Conservation (phyloP, 2,329 filamentous ascomycete genomes). For the Colletotrichum tropicicola region DNA sequence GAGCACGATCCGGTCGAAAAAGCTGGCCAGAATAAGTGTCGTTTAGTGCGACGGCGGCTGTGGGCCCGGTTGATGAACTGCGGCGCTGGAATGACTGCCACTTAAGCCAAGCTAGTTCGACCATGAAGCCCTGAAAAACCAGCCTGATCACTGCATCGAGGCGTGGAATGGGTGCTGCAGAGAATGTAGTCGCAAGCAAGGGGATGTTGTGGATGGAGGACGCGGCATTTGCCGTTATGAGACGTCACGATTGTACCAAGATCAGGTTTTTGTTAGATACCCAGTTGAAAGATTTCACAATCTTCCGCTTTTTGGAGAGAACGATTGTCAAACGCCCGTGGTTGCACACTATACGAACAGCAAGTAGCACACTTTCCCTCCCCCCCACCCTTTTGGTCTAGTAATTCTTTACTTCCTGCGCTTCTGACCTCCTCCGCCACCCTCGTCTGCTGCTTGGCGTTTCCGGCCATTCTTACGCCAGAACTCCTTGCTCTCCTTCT, state of each 20-base stretch:
- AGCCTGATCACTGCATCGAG: too few relatives aligned
- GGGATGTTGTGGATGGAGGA: too few relatives aligned
- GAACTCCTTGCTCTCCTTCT: slow-evolving; percentile 90
- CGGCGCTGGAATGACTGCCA: too few relatives aligned
- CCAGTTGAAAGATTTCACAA: slow-evolving; percentile 15
- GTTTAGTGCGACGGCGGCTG: too few relatives aligned
- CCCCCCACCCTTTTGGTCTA: background rate
- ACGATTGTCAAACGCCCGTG: slow-evolving; percentile 12
- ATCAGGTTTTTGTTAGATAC: slow-evolving; percentile 29
- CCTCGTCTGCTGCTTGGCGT: slow-evolving; percentile 55
- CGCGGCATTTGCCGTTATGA: too few relatives aligned
- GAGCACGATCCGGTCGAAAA: too few relatives aligned
- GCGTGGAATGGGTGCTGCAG: too few relatives aligned
- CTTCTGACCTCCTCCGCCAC: slow-evolving; percentile 44
- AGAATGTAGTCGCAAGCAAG: too few relatives aligned
- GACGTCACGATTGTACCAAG: background rate
- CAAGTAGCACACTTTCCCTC: background rate
- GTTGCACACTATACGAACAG: slow-evolving; percentile 10
- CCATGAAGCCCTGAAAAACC: too few relatives aligned
- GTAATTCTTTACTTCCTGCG: slow-evolving; percentile 25
- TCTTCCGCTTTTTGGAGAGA: background rate
- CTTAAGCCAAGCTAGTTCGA: too few relatives aligned
- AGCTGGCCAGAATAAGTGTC: too few relatives aligned
- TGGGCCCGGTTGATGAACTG: too few relatives aligned
- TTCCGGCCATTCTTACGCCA: slow-evolving; percentile 91